Percentiles rank a stretch among this genome's conserved stretches.
Evolutionary conservation across 805 yeast genomes (phyloP).

Genomic region (Saturnispora gosingensis): DNA sequence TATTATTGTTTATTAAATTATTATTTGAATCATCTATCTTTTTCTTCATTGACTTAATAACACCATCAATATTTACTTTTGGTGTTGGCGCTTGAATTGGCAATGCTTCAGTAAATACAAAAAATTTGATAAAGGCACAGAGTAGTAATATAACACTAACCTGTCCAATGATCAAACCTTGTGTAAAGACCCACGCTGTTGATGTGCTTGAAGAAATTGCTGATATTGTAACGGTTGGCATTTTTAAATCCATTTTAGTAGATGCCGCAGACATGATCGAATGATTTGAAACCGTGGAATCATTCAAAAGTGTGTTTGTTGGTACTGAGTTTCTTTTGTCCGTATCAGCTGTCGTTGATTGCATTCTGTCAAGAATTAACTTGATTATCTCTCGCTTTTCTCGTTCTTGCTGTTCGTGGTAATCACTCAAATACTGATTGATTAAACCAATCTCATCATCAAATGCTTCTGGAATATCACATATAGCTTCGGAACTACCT

Average conservation of each 20-base stretch:
- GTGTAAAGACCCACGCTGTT: slow-evolving; percentile 57
- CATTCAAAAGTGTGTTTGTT: not conserved
- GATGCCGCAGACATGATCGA: not conserved
- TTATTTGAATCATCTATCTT: slow-evolving; percentile 2
- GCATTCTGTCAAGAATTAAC: slow-evolving; percentile 5
- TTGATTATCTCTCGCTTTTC: slow-evolving; percentile 2
- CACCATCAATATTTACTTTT: slow-evolving; percentile 21
- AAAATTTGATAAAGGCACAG: slow-evolving; percentile 60
- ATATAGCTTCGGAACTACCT: not conserved
- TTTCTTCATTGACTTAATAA: slow-evolving; percentile 12
- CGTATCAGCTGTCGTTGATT: not conserved
- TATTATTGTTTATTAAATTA: not conserved
- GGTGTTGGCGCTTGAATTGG: slow-evolving; percentile 28
- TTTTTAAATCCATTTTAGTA: slow-evolving; percentile 3
- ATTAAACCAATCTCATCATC: slow-evolving; percentile 2
- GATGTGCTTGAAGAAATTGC: slow-evolving; percentile 8
- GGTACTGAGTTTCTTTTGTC: not conserved
- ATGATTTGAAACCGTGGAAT: not conserved
- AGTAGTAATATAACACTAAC: slow-evolving; percentile 57
- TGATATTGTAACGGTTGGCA: slow-evolving; percentile 4
- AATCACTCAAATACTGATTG: slow-evolving; percentile 3
- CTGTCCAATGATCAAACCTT: slow-evolving; percentile 68
- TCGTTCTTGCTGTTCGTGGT: slow-evolving; percentile 16
- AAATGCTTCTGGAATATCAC: not conserved
- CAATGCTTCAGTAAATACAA: slow-evolving; percentile 62